Evolutionary conservation across 768 basidiomycete genomes (phyloP).

Genomic region (Roridomyces roridus): DNA sequence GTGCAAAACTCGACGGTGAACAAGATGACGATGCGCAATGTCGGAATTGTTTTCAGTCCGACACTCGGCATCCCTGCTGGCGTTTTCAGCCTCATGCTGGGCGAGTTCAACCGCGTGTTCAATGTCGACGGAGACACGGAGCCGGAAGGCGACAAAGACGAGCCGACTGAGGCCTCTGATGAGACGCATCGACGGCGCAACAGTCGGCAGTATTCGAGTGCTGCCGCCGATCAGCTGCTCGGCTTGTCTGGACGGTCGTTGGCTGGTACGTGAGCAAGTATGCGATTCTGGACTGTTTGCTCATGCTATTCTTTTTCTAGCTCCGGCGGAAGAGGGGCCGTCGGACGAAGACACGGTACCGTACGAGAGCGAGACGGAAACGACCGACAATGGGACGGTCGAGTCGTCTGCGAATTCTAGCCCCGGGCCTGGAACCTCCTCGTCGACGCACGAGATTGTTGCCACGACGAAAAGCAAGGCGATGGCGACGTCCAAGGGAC

Average conservation of each 20-base stretch:
- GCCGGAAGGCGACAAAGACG: conserved; percentile 25
- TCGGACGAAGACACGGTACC: conserved; percentile 77
- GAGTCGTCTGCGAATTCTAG: conserved; percentile 57
- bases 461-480: conserved; percentile 41
- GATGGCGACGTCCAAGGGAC: conserved; percentile 71
- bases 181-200: conserved; percentile 59
- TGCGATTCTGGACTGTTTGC: conserved; percentile 24
- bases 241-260: conserved; percentile 77
- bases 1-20: conserved; percentile 89
- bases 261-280: conserved; percentile 54
- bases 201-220: conserved; percentile 83
- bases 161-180: conserved; percentile 26
- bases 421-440: conserved; percentile 36
- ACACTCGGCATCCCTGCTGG: conserved; percentile 98
- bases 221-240: conserved; percentile 82
- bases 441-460: conserved; percentile 7
- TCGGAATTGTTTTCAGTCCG: conserved; percentile 98
- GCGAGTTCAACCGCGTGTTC: conserved; percentile 93
- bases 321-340: conserved; percentile 60
- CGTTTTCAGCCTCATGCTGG: conserved; percentile 93
- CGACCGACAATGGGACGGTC: conserved; percentile 59
- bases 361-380: conserved; percentile 80
- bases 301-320: conserved; percentile 34
- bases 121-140: conserved; percentile 62
- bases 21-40: conserved; percentile 99